Evolutionary conservation across 78 protist genomes (phyloP), one percentile per base, ranked within the genome.

Genomic region (Dictyostelium intermedium): DNA sequence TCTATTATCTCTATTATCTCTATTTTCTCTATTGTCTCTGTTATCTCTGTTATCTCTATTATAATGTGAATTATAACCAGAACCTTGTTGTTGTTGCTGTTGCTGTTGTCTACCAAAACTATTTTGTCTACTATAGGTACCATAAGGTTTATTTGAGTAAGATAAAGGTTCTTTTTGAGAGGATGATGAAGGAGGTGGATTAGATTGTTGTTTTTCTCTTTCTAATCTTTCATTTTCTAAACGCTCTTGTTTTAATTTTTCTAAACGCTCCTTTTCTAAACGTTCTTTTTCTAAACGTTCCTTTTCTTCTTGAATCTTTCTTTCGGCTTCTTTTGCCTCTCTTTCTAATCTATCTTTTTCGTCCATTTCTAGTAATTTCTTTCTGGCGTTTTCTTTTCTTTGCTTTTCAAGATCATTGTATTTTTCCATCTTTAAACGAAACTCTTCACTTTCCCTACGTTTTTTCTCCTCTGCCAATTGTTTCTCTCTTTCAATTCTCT

Each of bases 361-460:
- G 8, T 85, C 83, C 39, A 85, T 50, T 34, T 72, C 74, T 39
- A 47, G 10, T 20, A 85, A 20, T 39, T 85, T 85, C 53, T 85
- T 70, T 32, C 14, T 30, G 9, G 91, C 82, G 53, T 80, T 79
- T 27, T 85, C 91, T 35, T 78, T 78, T 39, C 39, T 27, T 27
- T 27, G 35, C 35, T 43, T 34, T 41, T 60, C 87, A 5, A 25
- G 13, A 2, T 61, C 78, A 0, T 30, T 25, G 25, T 60, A 27
- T 82, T 18, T 13, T 14, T 82, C 78, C 11, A 61, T 16, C 23
- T 32, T 60, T 34, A 74, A 20, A 74, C 81, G 81, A 37, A 47
- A 0, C 13, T 37, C 50, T 74, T 74, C 81, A 8, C 5, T 7
- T 74, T 37, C 81, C 20, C 8, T 74, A 37, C 47, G 41, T 37